phyloP scores from a whole-genome alignment of 202 grass and related monocot genomes.

The Eragrostis tef region DNA sequence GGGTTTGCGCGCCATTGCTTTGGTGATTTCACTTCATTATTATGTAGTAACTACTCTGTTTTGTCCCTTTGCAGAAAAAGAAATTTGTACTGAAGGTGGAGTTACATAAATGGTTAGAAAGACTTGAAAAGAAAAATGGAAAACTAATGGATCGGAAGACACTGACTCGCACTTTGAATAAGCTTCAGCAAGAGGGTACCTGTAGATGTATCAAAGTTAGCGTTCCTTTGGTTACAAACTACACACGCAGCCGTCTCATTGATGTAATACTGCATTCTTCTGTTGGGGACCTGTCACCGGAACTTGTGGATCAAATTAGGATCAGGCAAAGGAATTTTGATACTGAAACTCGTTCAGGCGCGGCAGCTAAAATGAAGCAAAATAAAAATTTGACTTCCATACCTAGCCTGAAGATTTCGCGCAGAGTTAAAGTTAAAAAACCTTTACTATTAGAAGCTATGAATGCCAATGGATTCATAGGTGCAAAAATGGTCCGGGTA shows the following conservation, averaged over 20 bases:
- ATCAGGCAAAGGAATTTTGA: conserved; percentile 79
- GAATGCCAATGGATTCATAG: conserved; percentile 83
- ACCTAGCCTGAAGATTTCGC: conserved; percentile 53
- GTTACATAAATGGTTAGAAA: conserved; percentile 83
- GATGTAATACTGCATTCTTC: conserved; percentile 89
- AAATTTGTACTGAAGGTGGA: conserved; percentile 79
- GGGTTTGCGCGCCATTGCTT: not conserved
- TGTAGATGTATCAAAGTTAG: conserved; percentile 86
- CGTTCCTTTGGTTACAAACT: conserved; percentile 79
- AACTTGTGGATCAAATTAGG: conserved; percentile 78
- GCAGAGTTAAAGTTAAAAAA: conserved; percentile 62
- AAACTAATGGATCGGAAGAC: conserved; percentile 87
- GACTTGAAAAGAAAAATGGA: conserved; percentile 73
- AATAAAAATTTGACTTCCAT: conserved; percentile 52
- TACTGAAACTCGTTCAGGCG: conserved; percentile 60
- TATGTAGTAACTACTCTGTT: conserved; percentile 13
- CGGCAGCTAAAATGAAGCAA: conserved; percentile 67
- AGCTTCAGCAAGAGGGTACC: conserved; percentile 76
- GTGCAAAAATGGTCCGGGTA: conserved; percentile 85
- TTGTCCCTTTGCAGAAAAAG: conserved; percentile 66
- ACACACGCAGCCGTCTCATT: conserved; percentile 65
- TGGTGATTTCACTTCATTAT: conserved; percentile 18
- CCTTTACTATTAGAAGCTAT: conserved; percentile 72
- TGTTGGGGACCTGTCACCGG: conserved; percentile 65
- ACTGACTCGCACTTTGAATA: conserved; percentile 82